phyloP scores from a whole-genome alignment of 1,139 yeast species.

The Protomyces gravidus region DNA sequence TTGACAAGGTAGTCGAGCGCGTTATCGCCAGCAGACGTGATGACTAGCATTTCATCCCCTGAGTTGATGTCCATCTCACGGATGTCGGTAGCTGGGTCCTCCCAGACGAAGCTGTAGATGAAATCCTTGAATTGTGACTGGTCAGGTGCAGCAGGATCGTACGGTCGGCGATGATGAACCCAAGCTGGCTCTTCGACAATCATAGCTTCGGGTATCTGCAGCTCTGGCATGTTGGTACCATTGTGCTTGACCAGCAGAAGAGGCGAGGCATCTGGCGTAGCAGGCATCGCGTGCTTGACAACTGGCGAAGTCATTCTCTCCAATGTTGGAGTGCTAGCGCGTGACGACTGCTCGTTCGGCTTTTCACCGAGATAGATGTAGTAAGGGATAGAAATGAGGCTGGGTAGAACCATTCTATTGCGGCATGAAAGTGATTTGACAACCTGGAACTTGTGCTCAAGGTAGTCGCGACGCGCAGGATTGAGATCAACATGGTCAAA shows the following conservation, averaged over 20 bases:
- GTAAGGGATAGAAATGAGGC: constrained; percentile 69
- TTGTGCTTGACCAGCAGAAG: constrained; percentile 2
- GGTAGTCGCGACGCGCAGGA: constrained; percentile 73
- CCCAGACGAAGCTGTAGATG: constrained; percentile 87
- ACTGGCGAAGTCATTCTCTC: neutral
- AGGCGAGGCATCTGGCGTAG: constrained; percentile 22
- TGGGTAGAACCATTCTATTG: constrained; percentile 45
- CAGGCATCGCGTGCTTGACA: constrained; percentile 7
- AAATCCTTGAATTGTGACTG: constrained; percentile 73
- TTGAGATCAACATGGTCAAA: constrained; percentile 76
- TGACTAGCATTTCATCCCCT: constrained; percentile 70
- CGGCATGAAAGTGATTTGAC: constrained; percentile 65
- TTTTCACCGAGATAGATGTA: constrained; percentile 67
- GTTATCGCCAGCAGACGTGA: constrained; percentile 83
- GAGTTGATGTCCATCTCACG: constrained; percentile 57
- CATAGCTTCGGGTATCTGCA: constrained; percentile 2
- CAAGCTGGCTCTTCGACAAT: neutral
- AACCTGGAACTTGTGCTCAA: constrained; percentile 77
- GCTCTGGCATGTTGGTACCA: constrained; percentile 9
- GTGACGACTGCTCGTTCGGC: neutral
- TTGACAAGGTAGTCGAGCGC: constrained; percentile 66
- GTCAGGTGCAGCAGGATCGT: constrained; percentile 63
- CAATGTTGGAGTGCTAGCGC: neutral
- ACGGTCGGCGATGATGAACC: constrained; percentile 57
- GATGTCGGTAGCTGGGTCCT: constrained; percentile 78